Conservation (phyloP, 2,329 filamentous ascomycete genomes). For the Exophiala sideris region DNA sequence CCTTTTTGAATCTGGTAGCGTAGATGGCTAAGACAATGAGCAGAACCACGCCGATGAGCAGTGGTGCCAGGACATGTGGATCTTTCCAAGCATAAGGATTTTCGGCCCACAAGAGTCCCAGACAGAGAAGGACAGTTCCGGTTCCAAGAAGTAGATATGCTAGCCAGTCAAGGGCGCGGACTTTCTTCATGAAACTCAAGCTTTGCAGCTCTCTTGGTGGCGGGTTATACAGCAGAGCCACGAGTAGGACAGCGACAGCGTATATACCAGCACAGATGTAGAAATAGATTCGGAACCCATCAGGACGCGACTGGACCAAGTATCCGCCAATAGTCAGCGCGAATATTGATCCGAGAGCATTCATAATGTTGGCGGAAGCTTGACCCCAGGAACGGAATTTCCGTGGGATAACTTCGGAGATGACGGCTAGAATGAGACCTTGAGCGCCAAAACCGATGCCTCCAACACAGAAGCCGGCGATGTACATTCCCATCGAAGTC, state of each 20-base stretch:
- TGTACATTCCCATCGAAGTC: constrained; percentile 16
- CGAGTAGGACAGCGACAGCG: constrained; percentile 8
- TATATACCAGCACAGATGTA: constrained; percentile 21
- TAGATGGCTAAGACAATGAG: constrained; percentile 47
- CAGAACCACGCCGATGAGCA: constrained; percentile 47
- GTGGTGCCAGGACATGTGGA: constrained; percentile 48
- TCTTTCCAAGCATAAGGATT: constrained; percentile 53
- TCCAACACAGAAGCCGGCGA: constrained; percentile 16
- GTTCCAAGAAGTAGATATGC: constrained; percentile 15
- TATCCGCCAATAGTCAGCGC: constrained; percentile 10
- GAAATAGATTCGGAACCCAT: constrained; percentile 19
- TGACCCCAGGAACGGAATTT: constrained; percentile 17
- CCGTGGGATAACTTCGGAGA: constrained; percentile 22
- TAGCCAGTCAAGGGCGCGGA: constrained; percentile 16
- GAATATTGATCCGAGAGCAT: constrained; percentile 11
- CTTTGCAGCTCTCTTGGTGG: constrained; percentile 16
- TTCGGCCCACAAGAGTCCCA: constrained; percentile 57
- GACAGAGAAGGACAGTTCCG: constrained; percentile 43
- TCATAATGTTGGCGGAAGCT: constrained; percentile 13
- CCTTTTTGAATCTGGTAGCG: constrained; percentile 55
- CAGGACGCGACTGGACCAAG: constrained; percentile 6
- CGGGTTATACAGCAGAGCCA: constrained; percentile 18
- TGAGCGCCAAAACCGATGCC: constrained; percentile 12
- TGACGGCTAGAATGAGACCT: constrained; percentile 14
- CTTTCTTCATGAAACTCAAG: constrained; percentile 14